These are phyloP conservation scores for Periconia digitata DNA, from an alignment of 2,329 filamentous ascomycete genomes.

Conservation along the genomic window DNA sequence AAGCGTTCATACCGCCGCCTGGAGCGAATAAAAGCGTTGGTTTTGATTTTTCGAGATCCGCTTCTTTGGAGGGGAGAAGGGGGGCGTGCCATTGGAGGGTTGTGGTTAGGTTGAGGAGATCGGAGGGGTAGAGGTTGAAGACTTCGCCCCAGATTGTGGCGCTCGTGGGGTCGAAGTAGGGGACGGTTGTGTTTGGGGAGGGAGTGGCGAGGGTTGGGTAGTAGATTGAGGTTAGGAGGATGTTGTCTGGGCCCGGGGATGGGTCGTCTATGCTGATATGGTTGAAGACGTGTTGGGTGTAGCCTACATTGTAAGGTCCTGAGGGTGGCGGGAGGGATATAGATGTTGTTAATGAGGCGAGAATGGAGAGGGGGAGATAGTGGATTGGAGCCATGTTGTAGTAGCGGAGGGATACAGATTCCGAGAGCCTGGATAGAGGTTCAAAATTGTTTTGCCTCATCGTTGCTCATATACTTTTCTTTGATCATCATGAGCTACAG, in stretches of 20 bases:
- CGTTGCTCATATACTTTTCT: too few species aligned
- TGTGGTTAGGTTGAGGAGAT: not conserved
- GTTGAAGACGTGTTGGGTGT: conserved; percentile 26
- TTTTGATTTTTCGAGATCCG: conserved; percentile 6
- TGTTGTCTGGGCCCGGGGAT: conserved; percentile 11
- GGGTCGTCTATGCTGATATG: conserved; percentile 25
- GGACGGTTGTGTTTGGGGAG: conserved; percentile 13
- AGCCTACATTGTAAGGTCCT: conserved; percentile 25
- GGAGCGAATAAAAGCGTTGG: conserved; percentile 23
- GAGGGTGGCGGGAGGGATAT: conserved; percentile 14
- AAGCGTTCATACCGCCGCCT: conserved; percentile 17
- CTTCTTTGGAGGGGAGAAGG: conserved; percentile 14
- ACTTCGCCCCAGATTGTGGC: conserved; percentile 17
- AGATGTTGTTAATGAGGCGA: not conserved
- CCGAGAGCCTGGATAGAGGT: too few species aligned
- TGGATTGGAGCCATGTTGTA: not conserved
- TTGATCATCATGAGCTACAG: too few species aligned
- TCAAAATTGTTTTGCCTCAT: too few species aligned
- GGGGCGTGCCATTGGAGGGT: conserved; percentile 8
- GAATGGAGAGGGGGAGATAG: not conserved
- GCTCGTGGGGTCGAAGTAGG: conserved; percentile 24
- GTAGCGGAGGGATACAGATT: too few species aligned
- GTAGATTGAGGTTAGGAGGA: conserved; percentile 25
- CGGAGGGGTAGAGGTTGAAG: not conserved
- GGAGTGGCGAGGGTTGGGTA: conserved; percentile 21